phyloP scores from a whole-genome alignment of 306 rosid species.

The Biancaea sappan region DNA sequence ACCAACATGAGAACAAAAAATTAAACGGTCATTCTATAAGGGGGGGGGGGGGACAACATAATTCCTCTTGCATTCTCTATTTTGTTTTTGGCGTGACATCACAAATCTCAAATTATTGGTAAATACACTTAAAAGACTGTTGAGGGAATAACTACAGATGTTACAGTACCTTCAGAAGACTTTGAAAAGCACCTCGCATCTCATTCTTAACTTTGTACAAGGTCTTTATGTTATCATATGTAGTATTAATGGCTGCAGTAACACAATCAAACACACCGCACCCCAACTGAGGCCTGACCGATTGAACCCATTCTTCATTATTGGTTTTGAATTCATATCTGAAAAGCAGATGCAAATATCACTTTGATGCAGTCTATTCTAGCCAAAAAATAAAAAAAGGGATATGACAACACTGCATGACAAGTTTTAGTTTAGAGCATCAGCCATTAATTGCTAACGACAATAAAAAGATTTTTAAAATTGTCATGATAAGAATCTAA shows the following conservation, averaged over 20 bases:
- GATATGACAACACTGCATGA: not conserved
- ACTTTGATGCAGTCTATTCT: not conserved
- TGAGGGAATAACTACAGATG: slow-evolving; percentile 12
- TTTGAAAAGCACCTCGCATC: slow-evolving; percentile 78
- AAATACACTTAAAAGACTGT: not conserved
- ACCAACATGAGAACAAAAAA: not conserved
- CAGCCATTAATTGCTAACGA: slow-evolving; percentile 4
- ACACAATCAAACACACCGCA: slow-evolving; percentile 54
- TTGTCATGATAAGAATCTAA: not conserved
- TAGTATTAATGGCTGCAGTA: slow-evolving; percentile 55
- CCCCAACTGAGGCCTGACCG: slow-evolving; percentile 72
- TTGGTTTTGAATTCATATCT: slow-evolving; percentile 87
- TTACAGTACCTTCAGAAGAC: slow-evolving; percentile 69
- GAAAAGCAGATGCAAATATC: slow-evolving; percentile 43
- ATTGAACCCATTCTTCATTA: slow-evolving; percentile 83
- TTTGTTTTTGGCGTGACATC: not conserved
- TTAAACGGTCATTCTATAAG: too few species aligned
- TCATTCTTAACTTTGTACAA: slow-evolving; percentile 80
- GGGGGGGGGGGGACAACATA: too few species aligned
- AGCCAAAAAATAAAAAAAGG: not conserved
- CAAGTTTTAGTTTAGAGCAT: not conserved
- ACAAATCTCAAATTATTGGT: not conserved
- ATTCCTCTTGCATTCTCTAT: not conserved
- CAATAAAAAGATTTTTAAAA: not conserved
- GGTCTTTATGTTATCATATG: slow-evolving; percentile 63